Base-by-base conservation (phyloP, 2,329 filamentous ascomycete genomes). In the Monilinia vaccinii-corymbosi region DNA sequence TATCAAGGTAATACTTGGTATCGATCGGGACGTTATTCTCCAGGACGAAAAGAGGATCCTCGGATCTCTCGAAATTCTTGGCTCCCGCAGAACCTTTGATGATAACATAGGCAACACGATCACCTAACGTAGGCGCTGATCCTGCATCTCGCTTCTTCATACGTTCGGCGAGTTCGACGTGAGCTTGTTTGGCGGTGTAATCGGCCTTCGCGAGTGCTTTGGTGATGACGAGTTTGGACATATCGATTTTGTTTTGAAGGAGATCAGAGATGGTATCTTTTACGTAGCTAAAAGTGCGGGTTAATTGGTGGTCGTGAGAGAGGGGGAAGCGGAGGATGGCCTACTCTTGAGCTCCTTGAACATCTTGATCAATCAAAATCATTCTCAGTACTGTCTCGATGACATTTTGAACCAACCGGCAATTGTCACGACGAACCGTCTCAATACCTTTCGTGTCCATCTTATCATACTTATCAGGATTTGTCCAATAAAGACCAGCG, bases 401-500 rank as follows among this genome's bases (percentile, higher is more conserved):
- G 61, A 97, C 94, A 3, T 89, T 97, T 74, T 97, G 93, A 18
- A 97, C 94, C 62, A 99, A 78, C 56, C 94, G 80, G 72, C 94
- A 99, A 72, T 99, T 99, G 74, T 99, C 94, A 80, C 94, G 82
- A 67, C 94, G 87, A 50, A 99, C 95, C 4, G 94, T 99, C 75
- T 99, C 94, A 66, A 99, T 97, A 80, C 94, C 94, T 74, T 99
- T 99, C 62, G 91, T 97, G 75, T 99, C 94, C 95, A 99, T 99
- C 79, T 97, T 99, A 81, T 99, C 95, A 73, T 88, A 94, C 75
- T 96, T 97, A 46, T 93, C 83, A 0, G 93, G 84, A 66, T 88
- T 94, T 6, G 94, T 99, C 92, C 92, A 99, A 76, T 91, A 97
- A 36, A 99, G 76, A n/a, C 94, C 94, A 10, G 94, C 94, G 70